These are phyloP conservation scores for Malassezia pachydermatis DNA, from an alignment of 1,284 basidiomycete species.

Conservation along the genomic window DNA sequence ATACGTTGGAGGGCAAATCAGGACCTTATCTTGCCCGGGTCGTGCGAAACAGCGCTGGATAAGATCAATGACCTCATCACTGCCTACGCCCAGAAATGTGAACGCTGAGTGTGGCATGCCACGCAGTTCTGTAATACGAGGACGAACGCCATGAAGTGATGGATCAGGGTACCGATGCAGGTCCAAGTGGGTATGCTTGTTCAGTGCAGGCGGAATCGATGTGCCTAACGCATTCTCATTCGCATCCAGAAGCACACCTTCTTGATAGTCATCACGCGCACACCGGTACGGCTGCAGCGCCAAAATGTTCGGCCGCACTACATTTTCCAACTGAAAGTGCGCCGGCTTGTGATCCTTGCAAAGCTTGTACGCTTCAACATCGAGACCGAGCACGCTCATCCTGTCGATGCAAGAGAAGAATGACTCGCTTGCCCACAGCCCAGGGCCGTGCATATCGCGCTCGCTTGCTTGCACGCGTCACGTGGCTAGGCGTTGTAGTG, in stretches of 20 bases:
- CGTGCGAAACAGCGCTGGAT: conserved; percentile 78
- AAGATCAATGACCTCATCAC: conserved; percentile 92
- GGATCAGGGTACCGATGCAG: conserved; percentile 82
- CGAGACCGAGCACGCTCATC: conserved; percentile 12
- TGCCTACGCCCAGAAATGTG: conserved; percentile 90
- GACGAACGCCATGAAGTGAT: conserved; percentile 67
- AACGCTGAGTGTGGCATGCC: conserved; percentile 49
- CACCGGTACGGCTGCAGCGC: conserved; percentile 84
- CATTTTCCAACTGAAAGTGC: conserved; percentile 43
- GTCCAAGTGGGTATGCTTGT: conserved; percentile 11
- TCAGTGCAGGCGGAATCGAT: conserved; percentile 53
- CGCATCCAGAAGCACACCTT: conserved; percentile 89
- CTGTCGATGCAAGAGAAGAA: too few species aligned
- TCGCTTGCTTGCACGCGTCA: not conserved
- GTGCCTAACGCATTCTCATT: conserved; percentile 93
- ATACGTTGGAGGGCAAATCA: conserved; percentile 73
- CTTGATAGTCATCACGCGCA: conserved; percentile 87
- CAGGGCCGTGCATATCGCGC: not conserved
- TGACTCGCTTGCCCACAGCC: not conserved
- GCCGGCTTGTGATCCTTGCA: conserved; percentile 36
- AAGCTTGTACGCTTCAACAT: conserved; percentile 10
- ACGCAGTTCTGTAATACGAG: conserved; percentile 59
- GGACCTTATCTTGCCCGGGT: conserved; percentile 65
- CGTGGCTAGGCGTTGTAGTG: not conserved
- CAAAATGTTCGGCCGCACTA: conserved; percentile 87